Percentiles rank a stretch among this genome's conserved stretches.
Conservation (phyloP, 2,329 filamentous ascomycete species). For the Tolypocladium cylindrosporum region DNA sequence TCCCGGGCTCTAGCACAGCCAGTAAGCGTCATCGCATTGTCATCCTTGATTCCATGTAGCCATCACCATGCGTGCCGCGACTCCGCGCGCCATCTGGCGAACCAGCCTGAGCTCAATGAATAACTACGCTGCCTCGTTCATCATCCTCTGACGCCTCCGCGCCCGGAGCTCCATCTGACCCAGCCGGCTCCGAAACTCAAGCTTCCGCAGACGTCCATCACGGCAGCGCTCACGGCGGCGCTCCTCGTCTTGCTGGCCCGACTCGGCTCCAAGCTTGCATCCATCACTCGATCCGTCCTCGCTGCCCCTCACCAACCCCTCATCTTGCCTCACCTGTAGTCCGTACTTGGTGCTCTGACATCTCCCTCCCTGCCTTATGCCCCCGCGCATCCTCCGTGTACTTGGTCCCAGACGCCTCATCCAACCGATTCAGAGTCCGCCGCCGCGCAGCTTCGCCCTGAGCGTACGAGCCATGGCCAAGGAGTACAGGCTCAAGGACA, state of each 20-base stretch:
- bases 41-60: conserved; percentile 1
- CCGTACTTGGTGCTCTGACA: neutral
- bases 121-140: neutral
- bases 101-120: neutral
- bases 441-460: conserved; percentile 12
- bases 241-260: neutral
- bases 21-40: conserved; percentile 11
- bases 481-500: conserved; percentile 64
- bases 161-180: neutral
- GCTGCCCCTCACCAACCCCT: neutral
- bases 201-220: neutral
- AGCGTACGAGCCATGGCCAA: conserved; percentile 34
- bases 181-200: neutral
- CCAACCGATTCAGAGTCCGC: neutral
- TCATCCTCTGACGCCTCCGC: neutral
- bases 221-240: neutral
- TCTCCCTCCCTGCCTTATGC: neutral
- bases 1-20: neutral
- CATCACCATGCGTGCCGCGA: neutral
- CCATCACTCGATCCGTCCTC: neutral
- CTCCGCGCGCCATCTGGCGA: neutral
- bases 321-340: neutral
- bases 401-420: neutral
- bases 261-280: neutral
- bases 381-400: neutral